Evolutionary conservation across 1,284 basidiomycete genomes (phyloP).

Genomic region (Sphaerobolus stellatus): DNA sequence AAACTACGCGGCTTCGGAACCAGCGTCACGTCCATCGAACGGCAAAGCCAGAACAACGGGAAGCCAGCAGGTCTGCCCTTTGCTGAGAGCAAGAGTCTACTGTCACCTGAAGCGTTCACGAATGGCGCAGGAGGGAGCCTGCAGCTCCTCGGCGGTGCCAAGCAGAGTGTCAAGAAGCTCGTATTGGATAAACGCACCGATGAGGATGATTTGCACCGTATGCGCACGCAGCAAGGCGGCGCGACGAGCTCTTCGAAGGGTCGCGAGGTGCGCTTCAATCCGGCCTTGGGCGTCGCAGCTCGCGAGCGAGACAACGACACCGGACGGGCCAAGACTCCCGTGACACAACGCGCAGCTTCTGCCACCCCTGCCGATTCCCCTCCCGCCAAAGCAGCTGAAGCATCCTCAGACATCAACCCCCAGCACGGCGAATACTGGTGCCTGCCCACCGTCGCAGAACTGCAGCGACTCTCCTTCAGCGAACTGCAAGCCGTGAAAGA

Average conservation of each 20-base stretch:
- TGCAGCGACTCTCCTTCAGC: slow-evolving; percentile 70
- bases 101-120: slow-evolving; percentile 53
- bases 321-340: slow-evolving; percentile 29
- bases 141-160: slow-evolving; percentile 68
- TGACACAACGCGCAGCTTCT: slow-evolving; percentile 24
- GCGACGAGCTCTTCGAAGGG: slow-evolving; percentile 50
- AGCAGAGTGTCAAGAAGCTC: slow-evolving; percentile 93
- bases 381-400: slow-evolving; percentile 38
- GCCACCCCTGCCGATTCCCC: slow-evolving; percentile 50
- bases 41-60: background rate
- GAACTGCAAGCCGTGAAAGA: slow-evolving; percentile 70
- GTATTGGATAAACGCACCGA: slow-evolving; percentile 83
- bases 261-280: slow-evolving; percentile 61
- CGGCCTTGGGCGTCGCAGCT: slow-evolving; percentile 67
- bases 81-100: slow-evolving; percentile 40
- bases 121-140: slow-evolving; percentile 41
- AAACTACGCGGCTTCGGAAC: slow-evolving; percentile 71
- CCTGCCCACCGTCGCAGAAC: slow-evolving; percentile 69
- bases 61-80: background rate
- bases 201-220: slow-evolving; percentile 11
- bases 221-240: slow-evolving; percentile 56
- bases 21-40: slow-evolving; percentile 33
- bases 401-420: slow-evolving; percentile 34
- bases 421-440: slow-evolving; percentile 90
- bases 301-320: slow-evolving; percentile 59